Evolutionary conservation across 208 protist species (phyloP), one percentile per base, ranked within the genome.

Genomic region (Acanthamoeba quina): DNA sequence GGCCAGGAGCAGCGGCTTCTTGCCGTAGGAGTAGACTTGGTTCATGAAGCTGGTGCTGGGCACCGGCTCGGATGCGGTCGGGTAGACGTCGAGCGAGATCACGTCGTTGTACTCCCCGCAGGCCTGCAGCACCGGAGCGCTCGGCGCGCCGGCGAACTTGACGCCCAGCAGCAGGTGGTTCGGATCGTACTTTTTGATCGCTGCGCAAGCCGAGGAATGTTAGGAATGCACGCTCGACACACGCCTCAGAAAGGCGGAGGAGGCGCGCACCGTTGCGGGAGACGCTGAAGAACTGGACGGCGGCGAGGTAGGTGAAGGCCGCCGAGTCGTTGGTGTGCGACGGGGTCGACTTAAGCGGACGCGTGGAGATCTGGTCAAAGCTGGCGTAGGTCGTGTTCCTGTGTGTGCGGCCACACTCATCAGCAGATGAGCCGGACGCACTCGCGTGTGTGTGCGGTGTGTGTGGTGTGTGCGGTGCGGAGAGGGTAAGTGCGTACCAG

Each of bases 271-370:
- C 15, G 15, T 44, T 80, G 44, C 72, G 72, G 10, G 41, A 80
- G 15, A 80, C 72, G 24, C n/a, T 80, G 72, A 80, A 80, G 72
- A 80, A 80, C 72, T 80, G 72, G 11, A 80, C 72, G 31, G 72
- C 31, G 44, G 72, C 21, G 17, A 54, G 52, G 37, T 80, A 80
- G 72, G 72, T 19, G 37, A 80, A 80, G 5, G 31, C 31, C 26
- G 7, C 72, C 9, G 72, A 80, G 72, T 80, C 72, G 37, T 80
- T 80, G 7, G 7, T 80, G 72, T 80, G 21, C 31, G 37, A 0
- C 2, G 44, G 5, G 44, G 72, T 70, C n/a, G 17, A 13, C 4
- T 11, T 52, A 0, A 37, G 1, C 19, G 37, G 72, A 6, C 9
- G 15, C 17, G 68, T 47, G 68, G 7, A n/a, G 15, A 80, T 80